Conservation (phyloP, 768 basidiomycete genomes). For the Russula dissimulans region DNA sequence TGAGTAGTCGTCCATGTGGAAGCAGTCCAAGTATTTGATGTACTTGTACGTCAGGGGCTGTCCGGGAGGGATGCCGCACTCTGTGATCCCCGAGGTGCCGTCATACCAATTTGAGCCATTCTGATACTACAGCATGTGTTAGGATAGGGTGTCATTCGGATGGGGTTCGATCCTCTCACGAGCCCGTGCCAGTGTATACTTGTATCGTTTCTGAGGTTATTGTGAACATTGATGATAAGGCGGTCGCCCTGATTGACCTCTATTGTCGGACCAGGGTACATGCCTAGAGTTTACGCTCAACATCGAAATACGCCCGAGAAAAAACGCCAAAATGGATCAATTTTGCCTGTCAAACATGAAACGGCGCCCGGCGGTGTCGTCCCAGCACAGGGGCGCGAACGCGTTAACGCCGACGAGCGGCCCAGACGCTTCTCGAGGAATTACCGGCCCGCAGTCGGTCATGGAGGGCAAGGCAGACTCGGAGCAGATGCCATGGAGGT, state of each 20-base stretch:
- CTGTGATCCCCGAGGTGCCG: conserved; percentile 37
- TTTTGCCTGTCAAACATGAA: too few species aligned
- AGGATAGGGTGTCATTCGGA: background rate
- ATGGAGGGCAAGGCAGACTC: background rate
- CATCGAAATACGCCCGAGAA: background rate
- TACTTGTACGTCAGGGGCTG: conserved; percentile 34
- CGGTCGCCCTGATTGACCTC: conserved; percentile 32
- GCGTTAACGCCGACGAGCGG: background rate
- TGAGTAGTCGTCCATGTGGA: background rate
- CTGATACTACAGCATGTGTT: conserved; percentile 26
- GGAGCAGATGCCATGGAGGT: background rate
- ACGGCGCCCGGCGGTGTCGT: too few species aligned
- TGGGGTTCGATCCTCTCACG: conserved; percentile 5
- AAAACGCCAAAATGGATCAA: background rate
- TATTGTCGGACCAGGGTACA: conserved; percentile 33
- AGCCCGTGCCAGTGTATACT: conserved; percentile 31
- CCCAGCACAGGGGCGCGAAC: background rate
- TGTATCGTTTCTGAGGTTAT: conserved; percentile 28
- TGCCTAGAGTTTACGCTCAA: conserved; percentile 16
- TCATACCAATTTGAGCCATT: conserved; percentile 41
- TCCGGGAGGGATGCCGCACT: conserved; percentile 47
- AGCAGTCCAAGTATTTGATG: background rate
- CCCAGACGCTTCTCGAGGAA: background rate
- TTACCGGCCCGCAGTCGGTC: background rate
- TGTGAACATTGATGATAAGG: conserved; percentile 30